Evolutionary conservation across 768 basidiomycete genomes (phyloP).

Genomic region (Suillus clintonianus): DNA sequence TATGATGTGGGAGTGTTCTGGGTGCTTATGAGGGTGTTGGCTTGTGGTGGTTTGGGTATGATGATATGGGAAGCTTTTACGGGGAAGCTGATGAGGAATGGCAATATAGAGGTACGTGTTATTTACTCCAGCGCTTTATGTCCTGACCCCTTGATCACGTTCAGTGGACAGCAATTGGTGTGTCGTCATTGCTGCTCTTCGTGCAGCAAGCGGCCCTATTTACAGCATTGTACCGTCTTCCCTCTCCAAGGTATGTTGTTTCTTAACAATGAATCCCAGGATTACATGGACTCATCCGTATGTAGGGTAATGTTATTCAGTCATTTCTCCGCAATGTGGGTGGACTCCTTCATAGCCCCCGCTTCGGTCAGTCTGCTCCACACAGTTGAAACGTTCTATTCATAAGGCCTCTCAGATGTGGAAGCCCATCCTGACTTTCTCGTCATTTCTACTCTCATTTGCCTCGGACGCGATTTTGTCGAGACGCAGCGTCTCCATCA

Average conservation of each 20-base stretch:
- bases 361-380: conserved; percentile 42
- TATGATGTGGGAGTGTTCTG: conserved; percentile 74
- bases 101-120: conserved; percentile 57
- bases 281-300: conserved; percentile 1
- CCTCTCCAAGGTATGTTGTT: conserved; percentile 61
- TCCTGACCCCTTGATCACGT: conserved; percentile 10
- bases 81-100: conserved; percentile 53
- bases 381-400: conserved; percentile 2
- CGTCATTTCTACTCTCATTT: conserved; percentile 57
- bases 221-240: conserved; percentile 66
- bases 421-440: conserved; percentile 46
- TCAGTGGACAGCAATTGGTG: conserved; percentile 73
- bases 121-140: conserved; percentile 6
- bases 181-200: conserved; percentile 66
- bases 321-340: conserved; percentile 71
- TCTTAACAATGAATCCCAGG: background rate
- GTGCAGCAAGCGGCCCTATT: conserved; percentile 69
- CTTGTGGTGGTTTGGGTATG: conserved; percentile 68
- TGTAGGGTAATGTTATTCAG: conserved; percentile 67
- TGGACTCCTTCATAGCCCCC: conserved; percentile 51
- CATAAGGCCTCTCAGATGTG: conserved; percentile 41
- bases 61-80: conserved; percentile 61
- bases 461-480: conserved; percentile 52
- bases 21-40: conserved; percentile 73
- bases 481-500: conserved; percentile 38